Conservation (phyloP, 2,329 filamentous ascomycete genomes). For the Diaporthe citrichinensis region DNA sequence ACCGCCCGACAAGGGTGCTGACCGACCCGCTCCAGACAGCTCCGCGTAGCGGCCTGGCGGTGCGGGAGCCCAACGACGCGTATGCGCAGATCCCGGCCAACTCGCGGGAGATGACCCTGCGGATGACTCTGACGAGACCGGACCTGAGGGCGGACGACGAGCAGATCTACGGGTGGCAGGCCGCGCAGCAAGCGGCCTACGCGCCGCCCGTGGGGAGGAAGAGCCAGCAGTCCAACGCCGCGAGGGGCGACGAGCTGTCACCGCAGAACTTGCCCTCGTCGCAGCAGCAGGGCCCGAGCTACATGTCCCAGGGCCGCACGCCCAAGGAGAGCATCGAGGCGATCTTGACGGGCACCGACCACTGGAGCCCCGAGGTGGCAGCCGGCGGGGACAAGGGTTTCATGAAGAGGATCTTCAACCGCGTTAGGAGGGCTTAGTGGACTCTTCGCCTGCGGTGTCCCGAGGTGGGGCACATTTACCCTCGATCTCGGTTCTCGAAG, state of each 20-base stretch:
- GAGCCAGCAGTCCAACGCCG: conserved; percentile 63
- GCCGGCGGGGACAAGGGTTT: conserved; percentile 63
- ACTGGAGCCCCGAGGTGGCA: conserved; percentile 58
- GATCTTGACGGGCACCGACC: conserved; percentile 68
- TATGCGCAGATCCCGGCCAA: conserved; percentile 47
- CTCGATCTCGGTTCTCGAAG: neutral
- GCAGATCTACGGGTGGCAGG: conserved; percentile 78
- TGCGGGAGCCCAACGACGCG: conserved; percentile 42
- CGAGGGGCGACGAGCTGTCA: conserved; percentile 27
- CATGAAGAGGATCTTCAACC: conserved; percentile 76
- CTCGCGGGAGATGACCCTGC: conserved; percentile 89
- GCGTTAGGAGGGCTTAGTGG: conserved; percentile 62
- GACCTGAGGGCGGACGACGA: conserved; percentile 85
- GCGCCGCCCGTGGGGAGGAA: conserved; percentile 56
- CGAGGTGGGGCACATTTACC: conserved; percentile 15
- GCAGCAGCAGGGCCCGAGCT: conserved; percentile 52
- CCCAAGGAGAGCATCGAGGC: conserved; percentile 68
- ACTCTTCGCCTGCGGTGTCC: conserved; percentile 36
- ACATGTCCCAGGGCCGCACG: conserved; percentile 51
- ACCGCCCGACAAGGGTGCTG: conserved; percentile 50
- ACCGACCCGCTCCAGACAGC: conserved; percentile 44
- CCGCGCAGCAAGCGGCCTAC: conserved; percentile 49
- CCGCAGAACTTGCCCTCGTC: conserved; percentile 35
- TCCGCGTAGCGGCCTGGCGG: neutral
- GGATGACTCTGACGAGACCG: conserved; percentile 93